These are phyloP conservation scores for Myxozyma nipponensis DNA, from an alignment of 805 yeast species.

Conservation along the genomic window DNA sequence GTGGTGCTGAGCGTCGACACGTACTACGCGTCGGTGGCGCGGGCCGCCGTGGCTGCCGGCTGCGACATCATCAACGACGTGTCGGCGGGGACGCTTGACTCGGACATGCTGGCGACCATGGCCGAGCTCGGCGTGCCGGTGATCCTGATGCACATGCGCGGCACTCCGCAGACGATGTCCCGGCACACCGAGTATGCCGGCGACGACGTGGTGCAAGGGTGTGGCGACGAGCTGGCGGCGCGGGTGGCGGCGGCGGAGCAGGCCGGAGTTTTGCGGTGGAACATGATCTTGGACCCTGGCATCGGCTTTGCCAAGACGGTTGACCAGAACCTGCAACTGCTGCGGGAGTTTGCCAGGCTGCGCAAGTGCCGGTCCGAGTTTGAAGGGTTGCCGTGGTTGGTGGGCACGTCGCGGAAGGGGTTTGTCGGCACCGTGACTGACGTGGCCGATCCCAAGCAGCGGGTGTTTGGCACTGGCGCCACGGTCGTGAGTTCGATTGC, in stretches of 20 bases:
- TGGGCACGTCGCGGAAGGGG: conserved; percentile 86
- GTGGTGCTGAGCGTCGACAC: conserved; percentile 82
- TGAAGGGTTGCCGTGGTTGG: conserved; percentile 43
- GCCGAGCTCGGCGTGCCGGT: conserved; percentile 66
- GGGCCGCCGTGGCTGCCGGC: conserved; percentile 62
- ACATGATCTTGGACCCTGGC: conserved; percentile 89
- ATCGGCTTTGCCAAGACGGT: conserved; percentile 88
- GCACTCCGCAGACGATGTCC: conserved; percentile 72
- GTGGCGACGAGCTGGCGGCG: conserved; percentile 60
- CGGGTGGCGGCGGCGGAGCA: conserved; percentile 54
- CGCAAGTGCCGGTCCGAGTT: conserved; percentile 24
- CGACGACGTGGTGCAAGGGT: conserved; percentile 47
- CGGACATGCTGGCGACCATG: conserved; percentile 61
- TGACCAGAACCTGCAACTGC: conserved; percentile 63
- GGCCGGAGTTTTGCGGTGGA: conserved; percentile 80
- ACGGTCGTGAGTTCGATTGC: conserved; percentile 69
- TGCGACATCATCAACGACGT: conserved; percentile 92
- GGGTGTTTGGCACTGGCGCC: conserved; percentile 75
- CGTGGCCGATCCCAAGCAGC: conserved; percentile 51
- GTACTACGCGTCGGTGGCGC: conserved; percentile 72
- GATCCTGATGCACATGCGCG: conserved; percentile 79
- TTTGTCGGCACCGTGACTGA: conserved; percentile 76
- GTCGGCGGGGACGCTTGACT: conserved; percentile 72
- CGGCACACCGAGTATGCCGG: conserved; percentile 50
- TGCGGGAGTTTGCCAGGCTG: conserved; percentile 42